Base-by-base conservation (phyloP, 108 stramenopile species). In the Aurantiochytrium sp. region DNA sequence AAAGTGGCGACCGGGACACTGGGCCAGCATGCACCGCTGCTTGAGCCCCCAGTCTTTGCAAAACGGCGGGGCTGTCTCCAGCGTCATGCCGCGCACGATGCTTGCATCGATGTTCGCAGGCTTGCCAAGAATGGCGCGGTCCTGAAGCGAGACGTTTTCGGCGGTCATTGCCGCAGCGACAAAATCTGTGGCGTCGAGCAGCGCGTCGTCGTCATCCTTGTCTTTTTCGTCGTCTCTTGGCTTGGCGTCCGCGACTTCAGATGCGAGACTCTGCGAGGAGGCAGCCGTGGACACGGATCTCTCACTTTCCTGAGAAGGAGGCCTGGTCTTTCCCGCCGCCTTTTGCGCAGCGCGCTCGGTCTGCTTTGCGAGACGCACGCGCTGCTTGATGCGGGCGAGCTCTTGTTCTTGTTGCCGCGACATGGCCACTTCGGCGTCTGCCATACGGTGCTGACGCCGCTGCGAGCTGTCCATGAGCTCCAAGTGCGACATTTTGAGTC, bases 401-500 rank as follows among this genome's bases (percentile, higher is more conserved):
- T 65, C 59, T 65, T 65, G 32, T 19, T 34, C 59, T 65, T 65
- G 59, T 19, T 65, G 59, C 15, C 59, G 59, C 10, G 59, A 65
- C 27, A 65, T 12, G 1, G n/a, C 73, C 39, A 12, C 45, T 42
- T 81, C 73, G 6, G 45, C 39, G 27, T 81, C 73, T 2, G 73
- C 73, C 42, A 48, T 41, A 12, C 73, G 39, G 45, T 81, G n/a
- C 45, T 48, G 73, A 0, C 73, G 12, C 6, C 45, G 21, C 4
- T 37, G 12, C 1, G 73, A 41, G 42, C 45, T 81, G 24, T 81
- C 73, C 42, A 48, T 41, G 39, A 81, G 45, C 24, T 81, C 73
- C n/a, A 81, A 2, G 32, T 81, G 73, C 6, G 73, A 41, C 73
- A 81, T 41, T 81, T 81, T 81, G 36, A 81, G 24, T 48, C 73